A percentile compares a stretch with the other conserved stretches of the same genome.
Evolutionary conservation across 179 eudicot species (phyloP).

Genomic region (Amaranthus tricolor): DNA sequence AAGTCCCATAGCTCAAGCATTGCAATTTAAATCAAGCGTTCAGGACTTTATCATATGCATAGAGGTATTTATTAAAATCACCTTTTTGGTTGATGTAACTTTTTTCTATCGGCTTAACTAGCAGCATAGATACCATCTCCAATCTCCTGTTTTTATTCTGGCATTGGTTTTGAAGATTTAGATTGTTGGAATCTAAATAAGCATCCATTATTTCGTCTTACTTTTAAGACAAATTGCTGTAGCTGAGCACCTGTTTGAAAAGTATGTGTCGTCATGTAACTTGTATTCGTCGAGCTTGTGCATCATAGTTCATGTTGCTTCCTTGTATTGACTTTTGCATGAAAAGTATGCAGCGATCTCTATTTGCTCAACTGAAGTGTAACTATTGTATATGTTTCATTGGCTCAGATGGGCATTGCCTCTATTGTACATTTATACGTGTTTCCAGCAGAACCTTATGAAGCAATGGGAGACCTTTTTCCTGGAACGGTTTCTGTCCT

Average conservation of each 20-base stretch:
- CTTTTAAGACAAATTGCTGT: background rate
- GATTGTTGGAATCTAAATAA: background rate
- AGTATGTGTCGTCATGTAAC: background rate
- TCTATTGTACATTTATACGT: slow-evolving; percentile 89
- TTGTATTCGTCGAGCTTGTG: background rate
- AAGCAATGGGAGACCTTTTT: slow-evolving; percentile 70
- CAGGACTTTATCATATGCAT: slow-evolving; percentile 97
- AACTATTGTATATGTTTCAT: slow-evolving; percentile 40
- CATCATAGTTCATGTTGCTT: too few relatives aligned
- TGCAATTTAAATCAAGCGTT: slow-evolving; percentile 86
- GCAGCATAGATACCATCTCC: background rate
- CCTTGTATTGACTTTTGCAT: background rate
- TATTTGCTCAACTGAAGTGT: slow-evolving; percentile 29
- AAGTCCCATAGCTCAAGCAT: slow-evolving; percentile 90
- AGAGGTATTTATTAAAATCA: slow-evolving; percentile 54
- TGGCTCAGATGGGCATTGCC: slow-evolving; percentile 98
- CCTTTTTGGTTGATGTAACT: background rate
- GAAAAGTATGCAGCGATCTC: background rate
- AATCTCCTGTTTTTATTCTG: background rate
- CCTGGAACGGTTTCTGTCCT: slow-evolving; percentile 80
- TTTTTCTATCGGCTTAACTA: background rate
- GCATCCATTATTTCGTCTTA: background rate
- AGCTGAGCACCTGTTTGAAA: background rate
- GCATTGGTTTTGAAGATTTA: background rate
- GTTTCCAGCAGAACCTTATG: slow-evolving; percentile 92